Evolutionary conservation across 176 grass and related monocot species (phyloP), one percentile per base, ranked within the genome.

Genomic region (Eleusine coracana): DNA sequence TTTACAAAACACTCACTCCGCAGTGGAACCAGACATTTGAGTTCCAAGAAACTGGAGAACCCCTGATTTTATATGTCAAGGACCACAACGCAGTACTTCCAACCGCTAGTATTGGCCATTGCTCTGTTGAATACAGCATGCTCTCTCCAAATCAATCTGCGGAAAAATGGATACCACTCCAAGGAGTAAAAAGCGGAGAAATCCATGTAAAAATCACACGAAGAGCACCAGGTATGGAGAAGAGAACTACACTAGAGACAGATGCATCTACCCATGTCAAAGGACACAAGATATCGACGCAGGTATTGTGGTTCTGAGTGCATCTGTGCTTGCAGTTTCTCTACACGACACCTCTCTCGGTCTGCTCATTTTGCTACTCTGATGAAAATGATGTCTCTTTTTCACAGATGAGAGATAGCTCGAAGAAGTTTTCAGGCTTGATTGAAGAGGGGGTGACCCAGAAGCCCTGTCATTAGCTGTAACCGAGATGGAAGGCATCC

Each of bases 51-150:
- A 96, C 89, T 0, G 93, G 96, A 76, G 94, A 92, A 72, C 80
- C 89, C 28, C 41, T 99, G 77, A 59, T 54, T 68, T 74, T 99
- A 54, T 86, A 89, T 62, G 93, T 99, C 41, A 96, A 93, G 73
- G 96, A 99, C 51, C 93, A 99, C 72, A 99, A 99, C 6, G 87
- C 83, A 1, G 70, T 99, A 42, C 93, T 99, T 42, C 96, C 96
- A 16, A 88, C 93, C 0, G 87, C 79, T 14, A 89, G 96, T 40
- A 99, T 99, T 61, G 96, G 96, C 15, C 36, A 92, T 55, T 99
- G 96, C 81, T 89, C 79, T 5, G 87, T 99, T 0, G 93, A 99
- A 41, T 99, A 96, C 75, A 88, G 89, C 74, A 88, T 81, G 82
- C 87, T 94, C n/a, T 82, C 82, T 15, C 73, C 88, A 20, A 99